These are phyloP conservation scores for Diplosphaera chodatii DNA, from an alignment of 139 green algal genomes.

Conservation along the genomic window DNA sequence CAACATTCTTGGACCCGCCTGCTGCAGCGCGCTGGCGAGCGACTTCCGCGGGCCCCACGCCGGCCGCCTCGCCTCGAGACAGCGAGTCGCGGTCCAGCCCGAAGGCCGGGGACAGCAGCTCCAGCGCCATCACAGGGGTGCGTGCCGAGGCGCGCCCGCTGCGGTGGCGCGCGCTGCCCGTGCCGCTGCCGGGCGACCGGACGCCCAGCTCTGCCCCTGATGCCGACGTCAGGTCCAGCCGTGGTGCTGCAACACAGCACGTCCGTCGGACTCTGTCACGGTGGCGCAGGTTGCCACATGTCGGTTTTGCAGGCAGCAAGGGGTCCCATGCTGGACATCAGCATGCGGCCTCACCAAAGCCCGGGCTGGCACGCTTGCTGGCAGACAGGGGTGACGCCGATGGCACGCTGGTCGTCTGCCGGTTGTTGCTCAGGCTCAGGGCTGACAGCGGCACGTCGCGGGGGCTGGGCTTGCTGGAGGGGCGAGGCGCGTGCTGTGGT, in stretches of 20 bases:
- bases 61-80: neutral
- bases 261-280: too few species aligned
- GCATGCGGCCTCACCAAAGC: too few species aligned
- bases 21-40: neutral
- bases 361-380: neutral
- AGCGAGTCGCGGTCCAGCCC: neutral
- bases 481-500: neutral
- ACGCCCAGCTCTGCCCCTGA: neutral
- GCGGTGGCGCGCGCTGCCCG: neutral
- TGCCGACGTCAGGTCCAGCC: neutral
- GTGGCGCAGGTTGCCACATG: too few species aligned
- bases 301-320: too few species aligned
- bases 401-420: neutral
- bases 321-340: too few species aligned
- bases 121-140: neutral
- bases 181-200: neutral
- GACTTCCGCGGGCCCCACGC: neutral
- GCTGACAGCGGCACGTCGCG: neutral
- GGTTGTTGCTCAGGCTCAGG: neutral
- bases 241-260: neutral
- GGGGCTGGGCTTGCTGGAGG: neutral
- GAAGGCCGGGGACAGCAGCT: neutral
- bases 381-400: too few species aligned
- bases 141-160: neutral
- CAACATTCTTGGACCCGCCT: too few species aligned